Evolutionary conservation across 768 basidiomycete genomes (phyloP).

Genomic region (Chalciporus sphaerocephalus): DNA sequence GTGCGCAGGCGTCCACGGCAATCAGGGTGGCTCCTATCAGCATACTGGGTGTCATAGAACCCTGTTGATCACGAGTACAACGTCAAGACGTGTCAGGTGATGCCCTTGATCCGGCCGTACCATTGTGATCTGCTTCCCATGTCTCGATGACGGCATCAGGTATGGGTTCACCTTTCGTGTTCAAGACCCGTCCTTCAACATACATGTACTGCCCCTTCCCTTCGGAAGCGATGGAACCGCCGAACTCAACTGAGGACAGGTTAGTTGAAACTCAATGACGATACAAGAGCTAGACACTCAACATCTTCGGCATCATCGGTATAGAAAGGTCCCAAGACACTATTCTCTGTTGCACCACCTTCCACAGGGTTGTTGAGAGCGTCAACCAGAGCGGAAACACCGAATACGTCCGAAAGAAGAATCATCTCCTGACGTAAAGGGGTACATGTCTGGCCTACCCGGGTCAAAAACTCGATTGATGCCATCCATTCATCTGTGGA

Average conservation of each 20-base stretch:
- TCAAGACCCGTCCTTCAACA: slow-evolving; percentile 65
- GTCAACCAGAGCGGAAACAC: slow-evolving; percentile 76
- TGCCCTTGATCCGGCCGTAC: slow-evolving; percentile 35
- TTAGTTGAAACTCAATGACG: neutral
- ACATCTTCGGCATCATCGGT: slow-evolving; percentile 73
- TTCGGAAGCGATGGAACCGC: slow-evolving; percentile 80
- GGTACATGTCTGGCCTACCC: slow-evolving; percentile 67
- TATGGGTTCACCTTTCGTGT: slow-evolving; percentile 60
- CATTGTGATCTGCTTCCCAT: slow-evolving; percentile 75
- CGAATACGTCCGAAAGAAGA: slow-evolving; percentile 77
- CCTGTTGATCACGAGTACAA: slow-evolving; percentile 6
- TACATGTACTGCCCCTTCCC: slow-evolving; percentile 84
- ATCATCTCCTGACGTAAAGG: slow-evolving; percentile 76
- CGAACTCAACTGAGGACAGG: slow-evolving; percentile 47
- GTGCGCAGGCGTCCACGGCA: slow-evolving; percentile 65
- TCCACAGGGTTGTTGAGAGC: slow-evolving; percentile 64
- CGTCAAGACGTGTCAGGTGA: slow-evolving; percentile 25
- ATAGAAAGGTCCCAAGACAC: slow-evolving; percentile 79
- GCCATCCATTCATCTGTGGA: slow-evolving; percentile 86
- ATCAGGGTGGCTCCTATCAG: slow-evolving; percentile 53
- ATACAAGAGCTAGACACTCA: slow-evolving; percentile 30
- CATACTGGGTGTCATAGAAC: slow-evolving; percentile 50
- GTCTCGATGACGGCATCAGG: slow-evolving; percentile 67
- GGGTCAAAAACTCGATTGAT: slow-evolving; percentile 74
- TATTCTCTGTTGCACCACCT: slow-evolving; percentile 63